Conservation (phyloP, 1,284 basidiomycete genomes). For the Rhodotorula mucilaginosa region DNA sequence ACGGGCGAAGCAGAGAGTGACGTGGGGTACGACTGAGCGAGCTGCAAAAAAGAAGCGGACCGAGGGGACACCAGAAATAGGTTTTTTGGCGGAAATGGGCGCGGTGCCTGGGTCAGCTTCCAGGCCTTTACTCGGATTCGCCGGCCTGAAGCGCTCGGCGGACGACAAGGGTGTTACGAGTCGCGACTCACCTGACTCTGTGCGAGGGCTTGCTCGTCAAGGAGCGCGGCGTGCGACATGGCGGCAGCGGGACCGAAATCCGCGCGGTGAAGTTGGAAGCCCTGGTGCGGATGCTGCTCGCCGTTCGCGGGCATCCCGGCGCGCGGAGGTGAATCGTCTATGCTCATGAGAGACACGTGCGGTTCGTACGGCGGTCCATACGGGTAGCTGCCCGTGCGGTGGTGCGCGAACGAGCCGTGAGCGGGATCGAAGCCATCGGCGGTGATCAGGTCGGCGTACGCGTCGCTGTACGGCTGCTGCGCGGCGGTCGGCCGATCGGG, state of each 20-base stretch:
- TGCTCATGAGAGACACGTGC: not conserved
- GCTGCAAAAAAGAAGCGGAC: not conserved
- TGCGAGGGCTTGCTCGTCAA: not conserved
- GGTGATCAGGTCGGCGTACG: slow-evolving; percentile 12
- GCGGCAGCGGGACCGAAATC: not conserved
- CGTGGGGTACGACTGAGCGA: slow-evolving; percentile 13
- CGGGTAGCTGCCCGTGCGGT: not conserved
- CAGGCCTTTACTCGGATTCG: not conserved
- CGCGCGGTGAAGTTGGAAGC: not conserved
- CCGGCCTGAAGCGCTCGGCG: not conserved
- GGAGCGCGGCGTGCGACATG: not conserved
- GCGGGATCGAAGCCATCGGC: not conserved
- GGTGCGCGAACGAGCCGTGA: not conserved
- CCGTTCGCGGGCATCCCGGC: slow-evolving; percentile 9
- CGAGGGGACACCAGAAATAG: too few species aligned
- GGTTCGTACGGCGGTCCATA: not conserved
- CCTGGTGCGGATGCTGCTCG: not conserved
- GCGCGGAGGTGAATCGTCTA: not conserved
- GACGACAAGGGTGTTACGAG: too few species aligned
- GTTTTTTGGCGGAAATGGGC: too few species aligned
- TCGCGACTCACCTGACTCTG: not conserved
- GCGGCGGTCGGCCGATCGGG: slow-evolving; percentile 2
- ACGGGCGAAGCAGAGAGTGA: slow-evolving; percentile 15
- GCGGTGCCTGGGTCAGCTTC: too few species aligned
- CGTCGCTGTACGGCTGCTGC: slow-evolving; percentile 5